phyloP scores from a whole-genome alignment of 768 basidiomycete genomes.

The Piloderma croceum region DNA sequence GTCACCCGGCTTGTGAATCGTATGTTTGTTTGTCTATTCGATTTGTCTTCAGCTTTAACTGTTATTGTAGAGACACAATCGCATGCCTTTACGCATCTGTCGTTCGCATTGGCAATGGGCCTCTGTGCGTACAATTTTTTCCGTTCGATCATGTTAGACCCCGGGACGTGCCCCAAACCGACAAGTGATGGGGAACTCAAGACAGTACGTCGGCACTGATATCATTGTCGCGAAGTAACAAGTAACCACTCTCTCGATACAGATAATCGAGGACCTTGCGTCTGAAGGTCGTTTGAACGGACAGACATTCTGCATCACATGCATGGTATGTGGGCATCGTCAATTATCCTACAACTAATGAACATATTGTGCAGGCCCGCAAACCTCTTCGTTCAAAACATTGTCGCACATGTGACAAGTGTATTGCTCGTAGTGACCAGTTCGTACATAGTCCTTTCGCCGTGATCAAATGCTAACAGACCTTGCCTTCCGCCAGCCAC shows the following conservation, averaged over 20 bases:
- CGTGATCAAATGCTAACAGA: conserved; percentile 4
- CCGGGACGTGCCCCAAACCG: conserved; percentile 81
- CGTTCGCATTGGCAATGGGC: conserved; percentile 63
- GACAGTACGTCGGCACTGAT: conserved; percentile 48
- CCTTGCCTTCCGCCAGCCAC: conserved; percentile 49
- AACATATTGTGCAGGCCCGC: conserved; percentile 46
- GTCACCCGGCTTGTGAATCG: conserved; percentile 67
- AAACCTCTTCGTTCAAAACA: conserved; percentile 94
- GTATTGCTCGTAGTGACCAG: conserved; percentile 91
- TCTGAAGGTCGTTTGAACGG: conserved; percentile 87
- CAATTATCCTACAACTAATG: background rate
- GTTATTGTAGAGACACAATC: conserved; percentile 60
- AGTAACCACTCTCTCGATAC: background rate
- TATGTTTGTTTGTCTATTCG: conserved; percentile 29
- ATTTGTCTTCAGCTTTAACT: background rate
- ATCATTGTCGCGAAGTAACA: background rate
- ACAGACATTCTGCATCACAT: conserved; percentile 93
- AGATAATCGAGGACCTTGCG: conserved; percentile 90
- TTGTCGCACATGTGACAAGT: conserved; percentile 87
- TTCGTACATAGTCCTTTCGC: conserved; percentile 34
- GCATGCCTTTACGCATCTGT: conserved; percentile 69
- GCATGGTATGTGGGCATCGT: conserved; percentile 68
- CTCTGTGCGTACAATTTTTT: conserved; percentile 88
- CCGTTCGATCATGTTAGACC: conserved; percentile 81
- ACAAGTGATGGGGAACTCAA: conserved; percentile 81